These are phyloP conservation scores for Raddia guianensis DNA, from an alignment of 176 grass and related monocot species.

Conservation along the genomic window DNA sequence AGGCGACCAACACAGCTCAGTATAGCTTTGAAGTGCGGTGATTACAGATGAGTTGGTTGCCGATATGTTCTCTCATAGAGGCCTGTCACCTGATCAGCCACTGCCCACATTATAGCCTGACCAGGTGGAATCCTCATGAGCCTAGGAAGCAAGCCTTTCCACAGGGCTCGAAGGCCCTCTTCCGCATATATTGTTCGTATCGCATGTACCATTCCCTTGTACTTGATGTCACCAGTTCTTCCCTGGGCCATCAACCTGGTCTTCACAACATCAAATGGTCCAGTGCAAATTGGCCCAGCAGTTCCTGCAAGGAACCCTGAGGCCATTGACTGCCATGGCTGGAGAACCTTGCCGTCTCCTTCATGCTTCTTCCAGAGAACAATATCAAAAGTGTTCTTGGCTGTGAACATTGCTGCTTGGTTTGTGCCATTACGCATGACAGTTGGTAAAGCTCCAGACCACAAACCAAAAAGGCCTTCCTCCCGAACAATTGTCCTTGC, in stretches of 20 bases:
- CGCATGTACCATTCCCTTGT: conserved; percentile 80
- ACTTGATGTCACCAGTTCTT: conserved; percentile 67
- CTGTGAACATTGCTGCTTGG: conserved; percentile 97
- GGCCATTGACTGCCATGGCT: conserved; percentile 95
- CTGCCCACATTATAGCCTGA: conserved; percentile 96
- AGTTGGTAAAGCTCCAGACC: conserved; percentile 86
- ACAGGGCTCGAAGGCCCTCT: conserved; percentile 77
- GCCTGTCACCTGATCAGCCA: conserved; percentile 93
- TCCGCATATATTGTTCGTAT: conserved; percentile 79
- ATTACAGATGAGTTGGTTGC: conserved; percentile 48
- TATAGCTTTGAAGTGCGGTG: conserved; percentile 1
- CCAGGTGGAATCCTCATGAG: conserved; percentile 99
- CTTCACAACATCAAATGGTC: conserved; percentile 93
- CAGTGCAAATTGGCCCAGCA: conserved; percentile 90
- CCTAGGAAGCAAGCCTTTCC: conserved; percentile 94
- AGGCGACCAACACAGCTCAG: conserved; percentile 28
- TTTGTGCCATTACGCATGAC: conserved; percentile 98
- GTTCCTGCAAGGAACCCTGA: conserved; percentile 96
- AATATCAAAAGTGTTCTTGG: conserved; percentile 86
- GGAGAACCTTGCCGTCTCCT: conserved; percentile 75
- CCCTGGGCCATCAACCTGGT: conserved; percentile 95
- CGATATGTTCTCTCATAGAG: conserved; percentile 79
- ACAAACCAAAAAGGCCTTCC: conserved; percentile 78
- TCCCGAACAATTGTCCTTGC: conserved; percentile 75
- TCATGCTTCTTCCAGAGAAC: conserved; percentile 96